phyloP scores from a whole-genome alignment of 2,329 filamentous ascomycete genomes.

The Sporothrix phasma region DNA sequence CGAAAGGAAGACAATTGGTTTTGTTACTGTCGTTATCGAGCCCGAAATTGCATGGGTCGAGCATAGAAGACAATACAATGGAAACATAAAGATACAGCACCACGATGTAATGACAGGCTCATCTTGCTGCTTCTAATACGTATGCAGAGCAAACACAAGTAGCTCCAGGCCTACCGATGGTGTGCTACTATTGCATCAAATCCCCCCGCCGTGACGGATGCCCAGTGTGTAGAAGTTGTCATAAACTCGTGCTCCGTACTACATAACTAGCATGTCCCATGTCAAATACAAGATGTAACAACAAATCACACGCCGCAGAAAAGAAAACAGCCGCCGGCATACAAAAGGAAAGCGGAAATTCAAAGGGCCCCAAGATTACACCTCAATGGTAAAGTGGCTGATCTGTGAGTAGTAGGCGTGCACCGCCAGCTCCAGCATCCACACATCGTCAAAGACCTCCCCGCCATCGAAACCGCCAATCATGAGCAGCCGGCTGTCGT shows the following conservation, averaged over 20 bases:
- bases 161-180: not conserved
- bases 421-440: conserved; percentile 56
- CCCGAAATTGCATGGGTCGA: not conserved
- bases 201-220: not conserved
- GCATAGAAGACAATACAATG: not conserved
- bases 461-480: conserved; percentile 59
- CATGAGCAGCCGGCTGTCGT: conserved; percentile 54
- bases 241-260: not conserved
- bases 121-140: too few species aligned
- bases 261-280: not conserved
- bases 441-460: conserved; percentile 59
- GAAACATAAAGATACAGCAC: not conserved
- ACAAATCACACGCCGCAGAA: not conserved
- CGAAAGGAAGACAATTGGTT: not conserved
- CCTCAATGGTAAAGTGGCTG: conserved; percentile 61
- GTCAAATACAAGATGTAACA: not conserved
- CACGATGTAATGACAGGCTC: too few species aligned
- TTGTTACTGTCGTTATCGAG: not conserved
- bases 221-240: not conserved
- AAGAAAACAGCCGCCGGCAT: not conserved
- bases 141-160: not conserved
- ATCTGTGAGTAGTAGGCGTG: conserved; percentile 66
- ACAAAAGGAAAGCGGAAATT: not conserved
- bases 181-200: not conserved
- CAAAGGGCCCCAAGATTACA: conserved; percentile 30